Percentiles rank a stretch among this genome's conserved stretches.
These are phyloP conservation scores for Hypericum androsaemum DNA, from an alignment of 345 rosid species.

Conservation along the genomic window DNA sequence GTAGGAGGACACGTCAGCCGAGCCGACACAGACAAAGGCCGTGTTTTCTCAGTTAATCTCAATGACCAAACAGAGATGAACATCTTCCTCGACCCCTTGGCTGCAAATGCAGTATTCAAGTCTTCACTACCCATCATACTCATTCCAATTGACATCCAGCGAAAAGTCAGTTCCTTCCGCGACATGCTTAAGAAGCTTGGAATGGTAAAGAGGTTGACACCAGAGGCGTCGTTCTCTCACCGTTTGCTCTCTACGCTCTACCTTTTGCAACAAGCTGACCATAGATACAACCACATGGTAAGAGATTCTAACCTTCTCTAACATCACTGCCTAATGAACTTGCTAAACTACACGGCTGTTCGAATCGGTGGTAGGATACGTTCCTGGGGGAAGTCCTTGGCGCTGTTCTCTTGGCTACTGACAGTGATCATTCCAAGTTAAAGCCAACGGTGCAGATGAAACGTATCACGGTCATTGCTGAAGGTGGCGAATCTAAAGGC, in stretches of 20 bases:
- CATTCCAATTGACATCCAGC: conserved; percentile 56
- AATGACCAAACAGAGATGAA: conserved; percentile 66
- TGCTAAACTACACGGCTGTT: too few relatives aligned
- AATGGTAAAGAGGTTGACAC: conserved; percentile 27
- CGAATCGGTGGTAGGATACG: conserved; percentile 55
- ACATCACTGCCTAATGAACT: background rate
- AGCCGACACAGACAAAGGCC: conserved; percentile 35
- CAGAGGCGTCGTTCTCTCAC: conserved; percentile 43
- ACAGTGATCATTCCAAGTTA: conserved; percentile 23
- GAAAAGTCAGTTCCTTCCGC: conserved; percentile 34
- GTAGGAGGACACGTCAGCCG: conserved; percentile 73
- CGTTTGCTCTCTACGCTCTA: conserved; percentile 44
- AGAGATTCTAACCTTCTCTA: background rate
- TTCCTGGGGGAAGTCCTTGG: conserved; percentile 84
- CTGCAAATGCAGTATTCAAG: conserved; percentile 58
- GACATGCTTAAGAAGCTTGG: conserved; percentile 22
- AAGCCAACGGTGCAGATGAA: conserved; percentile 28
- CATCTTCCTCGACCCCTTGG: conserved; percentile 79
- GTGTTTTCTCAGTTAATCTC: conserved; percentile 38
- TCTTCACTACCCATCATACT: conserved; percentile 59
- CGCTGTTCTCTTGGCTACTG: conserved; percentile 40
- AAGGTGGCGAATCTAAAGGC: conserved; percentile 46
- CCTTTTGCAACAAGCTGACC: conserved; percentile 35
- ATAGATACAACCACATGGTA: conserved; percentile 62
- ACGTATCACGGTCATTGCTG: conserved; percentile 38